Conservation (phyloP, 768 basidiomycete species). For the Trametes sanguinea region DNA sequence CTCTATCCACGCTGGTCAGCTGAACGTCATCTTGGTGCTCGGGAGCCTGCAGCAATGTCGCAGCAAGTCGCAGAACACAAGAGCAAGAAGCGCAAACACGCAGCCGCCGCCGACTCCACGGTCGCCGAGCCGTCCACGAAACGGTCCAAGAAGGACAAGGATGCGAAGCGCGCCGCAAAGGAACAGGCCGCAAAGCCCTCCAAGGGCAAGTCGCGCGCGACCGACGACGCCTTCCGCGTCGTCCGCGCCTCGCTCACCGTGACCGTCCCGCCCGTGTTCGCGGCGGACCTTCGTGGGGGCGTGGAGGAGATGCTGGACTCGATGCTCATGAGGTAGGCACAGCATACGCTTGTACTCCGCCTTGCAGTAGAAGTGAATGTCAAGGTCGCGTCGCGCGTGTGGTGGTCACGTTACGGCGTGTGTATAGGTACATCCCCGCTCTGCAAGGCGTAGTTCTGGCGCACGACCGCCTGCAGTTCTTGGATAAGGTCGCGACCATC, state of each 20-base stretch:
- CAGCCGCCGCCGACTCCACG: slow-evolving; percentile 23
- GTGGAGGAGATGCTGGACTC: slow-evolving; percentile 90
- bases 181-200: slow-evolving; percentile 22
- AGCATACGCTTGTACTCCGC: slow-evolving; percentile 1
- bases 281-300: slow-evolving; percentile 68
- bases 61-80: slow-evolving; percentile 24
- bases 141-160: slow-evolving; percentile 36
- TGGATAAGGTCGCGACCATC: slow-evolving; percentile 63
- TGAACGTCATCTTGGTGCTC: no score
- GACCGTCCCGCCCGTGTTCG: slow-evolving; percentile 81
- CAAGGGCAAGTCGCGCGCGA: slow-evolving; percentile 29
- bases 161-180: slow-evolving; percentile 35
- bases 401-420: background rate
- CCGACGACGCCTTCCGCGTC: slow-evolving; percentile 46
- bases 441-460: slow-evolving; percentile 84
- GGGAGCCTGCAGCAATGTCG: slow-evolving; percentile 19
- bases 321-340: slow-evolving; percentile 87
- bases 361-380: slow-evolving; percentile 2
- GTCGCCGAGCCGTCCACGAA: slow-evolving; percentile 34
- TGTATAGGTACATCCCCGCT: slow-evolving; percentile 81
- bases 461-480: slow-evolving; percentile 76
- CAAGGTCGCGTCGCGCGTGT: slow-evolving; percentile 7
- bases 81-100: slow-evolving; percentile 55
- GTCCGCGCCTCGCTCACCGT: slow-evolving; percentile 68
- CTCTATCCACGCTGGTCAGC: no score